These are phyloP conservation scores for Gastrolobium bilobum DNA, from an alignment of 306 rosid genomes.

Conservation along the genomic window DNA sequence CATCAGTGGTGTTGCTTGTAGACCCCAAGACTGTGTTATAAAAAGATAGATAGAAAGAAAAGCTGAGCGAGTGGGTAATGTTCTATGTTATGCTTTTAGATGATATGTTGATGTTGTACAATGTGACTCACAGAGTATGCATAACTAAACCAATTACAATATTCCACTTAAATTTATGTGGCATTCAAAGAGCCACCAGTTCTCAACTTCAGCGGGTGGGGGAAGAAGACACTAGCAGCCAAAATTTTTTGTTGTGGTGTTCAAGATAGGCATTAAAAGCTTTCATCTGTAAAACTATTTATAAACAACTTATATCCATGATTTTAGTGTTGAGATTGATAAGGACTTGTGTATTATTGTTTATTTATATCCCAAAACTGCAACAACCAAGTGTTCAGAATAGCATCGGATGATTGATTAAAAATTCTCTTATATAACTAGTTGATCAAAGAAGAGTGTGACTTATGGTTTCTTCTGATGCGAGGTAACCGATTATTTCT, in stretches of 20 bases:
- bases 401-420: background rate
- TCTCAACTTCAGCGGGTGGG: background rate
- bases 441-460: constrained; percentile 23
- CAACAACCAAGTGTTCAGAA: constrained; percentile 12
- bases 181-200: background rate
- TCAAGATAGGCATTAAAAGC: background rate
- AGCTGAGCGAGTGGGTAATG: background rate
- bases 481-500: background rate
- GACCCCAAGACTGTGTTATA: background rate
- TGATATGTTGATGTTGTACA: background rate
- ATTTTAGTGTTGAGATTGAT: constrained; percentile 15
- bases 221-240: constrained; percentile 5
- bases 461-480: constrained; percentile 16
- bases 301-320: background rate
- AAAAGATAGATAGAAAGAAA: background rate
- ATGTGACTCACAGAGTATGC: constrained; percentile 6
- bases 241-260: background rate
- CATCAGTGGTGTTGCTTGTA: background rate
- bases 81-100: background rate
- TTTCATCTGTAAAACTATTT: background rate
- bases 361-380: background rate
- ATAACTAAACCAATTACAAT: constrained; percentile 34
- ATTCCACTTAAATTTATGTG: constrained; percentile 16
- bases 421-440: constrained; percentile 33
- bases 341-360: background rate